A percentile compares a stretch with the other conserved stretches of the same genome.
These are phyloP conservation scores for Phytophthora melonis DNA, from an alignment of 352 stramenopile genomes.

Conservation along the genomic window DNA sequence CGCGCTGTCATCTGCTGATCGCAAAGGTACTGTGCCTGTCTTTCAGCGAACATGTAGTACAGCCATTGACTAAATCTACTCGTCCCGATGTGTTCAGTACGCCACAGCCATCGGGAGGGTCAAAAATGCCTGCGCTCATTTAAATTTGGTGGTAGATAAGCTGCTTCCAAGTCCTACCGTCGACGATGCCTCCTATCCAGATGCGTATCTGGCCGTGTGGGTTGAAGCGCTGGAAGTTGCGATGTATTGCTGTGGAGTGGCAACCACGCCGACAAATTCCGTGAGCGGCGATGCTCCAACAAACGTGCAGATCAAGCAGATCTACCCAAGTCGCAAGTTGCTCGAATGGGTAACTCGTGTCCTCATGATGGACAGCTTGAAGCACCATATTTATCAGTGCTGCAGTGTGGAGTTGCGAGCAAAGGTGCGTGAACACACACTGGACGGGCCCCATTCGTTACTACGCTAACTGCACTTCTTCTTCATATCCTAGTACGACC, in stretches of 20 bases:
- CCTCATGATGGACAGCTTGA: constrained; percentile 55
- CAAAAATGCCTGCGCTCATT: constrained; percentile 59
- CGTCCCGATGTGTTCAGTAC: constrained; percentile 48
- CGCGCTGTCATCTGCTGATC: constrained; percentile 65
- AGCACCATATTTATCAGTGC: constrained; percentile 51
- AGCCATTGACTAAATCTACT: neutral
- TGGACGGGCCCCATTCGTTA: neutral
- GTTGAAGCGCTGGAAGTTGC: constrained; percentile 64
- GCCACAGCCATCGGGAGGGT: constrained; percentile 60
- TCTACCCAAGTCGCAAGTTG: constrained; percentile 58
- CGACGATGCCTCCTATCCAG: constrained; percentile 49
- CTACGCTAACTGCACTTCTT: neutral
- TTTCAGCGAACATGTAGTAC: neutral
- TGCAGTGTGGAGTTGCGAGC: constrained; percentile 61
- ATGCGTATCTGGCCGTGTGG: constrained; percentile 64
- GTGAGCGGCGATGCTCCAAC: neutral
- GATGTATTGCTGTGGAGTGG: constrained; percentile 55
- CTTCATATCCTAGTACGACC: constrained; percentile 58
- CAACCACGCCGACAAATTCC: constrained; percentile 22
- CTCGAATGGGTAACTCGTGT: constrained; percentile 63
- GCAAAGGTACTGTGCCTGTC: constrained; percentile 56
- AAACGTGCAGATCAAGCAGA: constrained; percentile 43
- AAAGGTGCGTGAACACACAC: constrained; percentile 48
- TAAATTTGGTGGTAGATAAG: constrained; percentile 64
- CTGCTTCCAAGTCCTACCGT: constrained; percentile 47